Conservation (phyloP, 2,329 filamentous ascomycete species). For the Diplocarpon rosae region DNA sequence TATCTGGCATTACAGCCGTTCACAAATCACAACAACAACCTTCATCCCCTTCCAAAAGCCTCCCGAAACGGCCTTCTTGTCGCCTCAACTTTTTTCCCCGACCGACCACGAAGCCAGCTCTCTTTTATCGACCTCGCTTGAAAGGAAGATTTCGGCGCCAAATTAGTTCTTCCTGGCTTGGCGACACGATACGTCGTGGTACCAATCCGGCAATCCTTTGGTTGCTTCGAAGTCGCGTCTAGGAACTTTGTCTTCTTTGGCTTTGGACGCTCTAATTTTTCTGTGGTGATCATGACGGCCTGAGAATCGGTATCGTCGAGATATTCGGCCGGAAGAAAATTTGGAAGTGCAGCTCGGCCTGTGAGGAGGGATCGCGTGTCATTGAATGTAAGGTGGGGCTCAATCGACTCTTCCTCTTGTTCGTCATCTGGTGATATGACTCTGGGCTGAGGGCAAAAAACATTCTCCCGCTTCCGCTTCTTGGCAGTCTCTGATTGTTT, state of each 20-base stretch:
- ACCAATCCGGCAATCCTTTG: slow-evolving; percentile 23
- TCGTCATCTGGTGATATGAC: neutral
- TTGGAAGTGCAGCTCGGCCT: slow-evolving; percentile 14
- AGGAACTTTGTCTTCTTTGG: slow-evolving; percentile 23
- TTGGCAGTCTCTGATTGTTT: slow-evolving; percentile 20
- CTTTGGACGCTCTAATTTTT: slow-evolving; percentile 3
- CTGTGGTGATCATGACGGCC: slow-evolving; percentile 1
- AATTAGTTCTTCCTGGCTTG: slow-evolving; percentile 10
- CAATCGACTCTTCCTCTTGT: neutral
- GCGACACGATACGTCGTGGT: slow-evolving; percentile 24
- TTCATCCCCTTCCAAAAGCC: slow-evolving; percentile 19
- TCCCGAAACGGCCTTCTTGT: slow-evolving; percentile 18
- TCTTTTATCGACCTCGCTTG: slow-evolving; percentile 22
- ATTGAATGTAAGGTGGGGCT: neutral
- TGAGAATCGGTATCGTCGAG: slow-evolving; percentile 20
- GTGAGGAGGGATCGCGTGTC: neutral
- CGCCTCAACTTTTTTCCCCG: slow-evolving; percentile 10
- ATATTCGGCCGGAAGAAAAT: slow-evolving; percentile 23
- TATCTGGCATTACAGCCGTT: no score
- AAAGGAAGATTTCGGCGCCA: slow-evolving; percentile 22
- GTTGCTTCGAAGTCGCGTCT: slow-evolving; percentile 18
- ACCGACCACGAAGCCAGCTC: slow-evolving; percentile 21
- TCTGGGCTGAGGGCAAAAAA: neutral
- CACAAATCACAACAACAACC: neutral
- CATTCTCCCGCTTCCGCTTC: slow-evolving; percentile 14